Evolutionary conservation across 176 grass and related monocot species (phyloP).

Genomic region (Elaeis guineensis): DNA sequence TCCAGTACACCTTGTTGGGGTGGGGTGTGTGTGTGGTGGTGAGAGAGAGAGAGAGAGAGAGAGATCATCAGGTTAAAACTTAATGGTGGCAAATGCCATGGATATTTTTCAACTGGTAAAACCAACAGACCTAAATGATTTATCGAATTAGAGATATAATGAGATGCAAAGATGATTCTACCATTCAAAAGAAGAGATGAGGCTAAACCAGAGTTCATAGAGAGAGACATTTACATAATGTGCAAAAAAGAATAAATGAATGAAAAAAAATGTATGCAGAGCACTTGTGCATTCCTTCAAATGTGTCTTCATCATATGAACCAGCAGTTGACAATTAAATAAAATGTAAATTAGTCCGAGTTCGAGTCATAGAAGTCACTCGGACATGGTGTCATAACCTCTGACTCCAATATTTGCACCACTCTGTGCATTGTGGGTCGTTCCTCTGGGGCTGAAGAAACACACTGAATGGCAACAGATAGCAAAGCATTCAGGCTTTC

Average conservation of each 20-base stretch:
- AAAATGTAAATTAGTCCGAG: constrained; percentile 37
- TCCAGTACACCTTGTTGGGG: no score
- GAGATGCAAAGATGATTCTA: not conserved
- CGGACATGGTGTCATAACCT: constrained; percentile 93
- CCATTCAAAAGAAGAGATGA: not conserved
- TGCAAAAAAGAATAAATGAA: constrained; percentile 70
- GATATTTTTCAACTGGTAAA: no score
- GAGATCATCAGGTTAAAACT: no score
- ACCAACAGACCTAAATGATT: no score
- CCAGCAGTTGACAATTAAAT: constrained; percentile 6
- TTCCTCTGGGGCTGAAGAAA: constrained; percentile 75
- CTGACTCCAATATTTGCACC: constrained; percentile 93
- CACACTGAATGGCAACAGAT: constrained; percentile 85
- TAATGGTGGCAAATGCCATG: no score
- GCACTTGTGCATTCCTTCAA: not conserved
- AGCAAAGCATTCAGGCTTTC: constrained; percentile 90
- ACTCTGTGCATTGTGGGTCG: constrained; percentile 95
- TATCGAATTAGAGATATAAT: no score
- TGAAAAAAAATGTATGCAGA: not conserved
- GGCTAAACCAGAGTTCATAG: not conserved
- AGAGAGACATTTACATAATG: constrained; percentile 61
- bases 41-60: no score
- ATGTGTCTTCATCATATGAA: constrained; percentile 33
- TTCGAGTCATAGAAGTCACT: constrained; percentile 91
- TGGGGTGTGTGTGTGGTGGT: no score